These are phyloP conservation scores for Stellera chamaejasme DNA, from an alignment of 345 rosid species.

Conservation along the genomic window DNA sequence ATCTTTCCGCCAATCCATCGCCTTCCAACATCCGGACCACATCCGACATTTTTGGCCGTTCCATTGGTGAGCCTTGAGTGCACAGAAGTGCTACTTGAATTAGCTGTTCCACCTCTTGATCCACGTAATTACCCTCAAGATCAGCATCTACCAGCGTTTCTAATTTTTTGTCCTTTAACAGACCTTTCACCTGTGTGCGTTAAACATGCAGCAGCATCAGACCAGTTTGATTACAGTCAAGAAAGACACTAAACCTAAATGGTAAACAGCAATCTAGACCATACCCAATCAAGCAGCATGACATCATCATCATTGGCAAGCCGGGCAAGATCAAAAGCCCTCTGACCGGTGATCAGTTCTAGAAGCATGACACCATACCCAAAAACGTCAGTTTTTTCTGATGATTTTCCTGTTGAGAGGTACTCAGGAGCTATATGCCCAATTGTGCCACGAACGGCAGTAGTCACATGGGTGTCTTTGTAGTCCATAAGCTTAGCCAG, in stretches of 20 bases:
- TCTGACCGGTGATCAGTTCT: constrained; percentile 90
- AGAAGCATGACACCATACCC: constrained; percentile 99
- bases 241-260: too few species aligned
- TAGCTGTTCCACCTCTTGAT: constrained; percentile 58
- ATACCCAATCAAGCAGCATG: constrained; percentile 96
- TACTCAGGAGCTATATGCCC: constrained; percentile 98
- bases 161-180: constrained; percentile 58
- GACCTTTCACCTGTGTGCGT: constrained; percentile 67
- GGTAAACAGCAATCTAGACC: background rate
- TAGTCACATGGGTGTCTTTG: constrained; percentile 87
- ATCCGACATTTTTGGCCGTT: constrained; percentile 82
- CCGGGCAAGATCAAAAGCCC: constrained; percentile 94
- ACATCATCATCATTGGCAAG: constrained; percentile 91
- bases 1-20: constrained; percentile 68
- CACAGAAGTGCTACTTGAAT: constrained; percentile 80
- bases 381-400: constrained; percentile 97
- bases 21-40: constrained; percentile 93
- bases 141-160: constrained; percentile 61
- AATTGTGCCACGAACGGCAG: constrained; percentile 96
- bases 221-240: too few species aligned
- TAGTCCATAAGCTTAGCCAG: constrained; percentile 89
- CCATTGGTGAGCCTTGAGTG: constrained; percentile 62
- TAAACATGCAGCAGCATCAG: too few species aligned
- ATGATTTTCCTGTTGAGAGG: constrained; percentile 84
- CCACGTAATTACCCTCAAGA: constrained; percentile 41